Evolutionary conservation across 495 filamentous ascomycete species (phyloP).

Genomic region (Aspergillus diversus): DNA sequence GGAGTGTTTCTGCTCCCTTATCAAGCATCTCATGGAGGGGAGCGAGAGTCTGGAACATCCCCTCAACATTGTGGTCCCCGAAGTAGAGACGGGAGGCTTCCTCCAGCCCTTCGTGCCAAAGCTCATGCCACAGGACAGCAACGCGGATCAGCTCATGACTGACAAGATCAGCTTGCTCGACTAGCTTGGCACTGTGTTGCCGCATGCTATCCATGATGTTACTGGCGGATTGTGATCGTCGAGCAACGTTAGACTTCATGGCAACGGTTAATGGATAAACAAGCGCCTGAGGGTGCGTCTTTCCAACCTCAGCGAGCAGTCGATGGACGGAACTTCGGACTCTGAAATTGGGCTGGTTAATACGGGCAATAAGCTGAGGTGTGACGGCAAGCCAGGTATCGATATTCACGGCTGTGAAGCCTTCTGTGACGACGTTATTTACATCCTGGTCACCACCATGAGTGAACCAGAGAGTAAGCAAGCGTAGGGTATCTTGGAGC

Average conservation of each 20-base stretch:
- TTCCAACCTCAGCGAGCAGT: constrained; percentile 86
- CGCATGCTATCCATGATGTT: constrained; percentile 98
- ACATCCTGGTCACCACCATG: constrained; percentile 90
- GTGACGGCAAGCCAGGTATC: constrained; percentile 99
- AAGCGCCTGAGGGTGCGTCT: constrained; percentile 92
- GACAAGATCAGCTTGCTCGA: constrained; percentile 93
- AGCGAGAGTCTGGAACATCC: constrained; percentile 90
- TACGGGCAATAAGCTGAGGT: constrained; percentile 93
- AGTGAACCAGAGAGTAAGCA: constrained; percentile 94
- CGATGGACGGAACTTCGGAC: constrained; percentile 90
- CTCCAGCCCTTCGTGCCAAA: constrained; percentile 98
- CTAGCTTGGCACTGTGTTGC: constrained; percentile 88
- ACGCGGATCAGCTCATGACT: constrained; percentile 95
- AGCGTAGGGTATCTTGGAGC: constrained; percentile 88
- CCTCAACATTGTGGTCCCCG: constrained; percentile 92
- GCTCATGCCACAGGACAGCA: constrained; percentile 96
- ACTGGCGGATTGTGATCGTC: constrained; percentile 80
- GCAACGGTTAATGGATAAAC: constrained; percentile 99
- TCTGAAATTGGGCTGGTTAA: constrained; percentile 87
- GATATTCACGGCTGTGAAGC: constrained; percentile 86
- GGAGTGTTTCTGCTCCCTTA: constrained; percentile 83
- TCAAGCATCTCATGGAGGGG: constrained; percentile 92
- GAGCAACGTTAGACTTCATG: constrained; percentile 86
- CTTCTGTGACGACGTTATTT: constrained; percentile 82
- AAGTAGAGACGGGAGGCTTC: constrained; percentile 93